Base-by-base conservation (phyloP, 257 asterid genomes). In the Penstemon newberryi region DNA sequence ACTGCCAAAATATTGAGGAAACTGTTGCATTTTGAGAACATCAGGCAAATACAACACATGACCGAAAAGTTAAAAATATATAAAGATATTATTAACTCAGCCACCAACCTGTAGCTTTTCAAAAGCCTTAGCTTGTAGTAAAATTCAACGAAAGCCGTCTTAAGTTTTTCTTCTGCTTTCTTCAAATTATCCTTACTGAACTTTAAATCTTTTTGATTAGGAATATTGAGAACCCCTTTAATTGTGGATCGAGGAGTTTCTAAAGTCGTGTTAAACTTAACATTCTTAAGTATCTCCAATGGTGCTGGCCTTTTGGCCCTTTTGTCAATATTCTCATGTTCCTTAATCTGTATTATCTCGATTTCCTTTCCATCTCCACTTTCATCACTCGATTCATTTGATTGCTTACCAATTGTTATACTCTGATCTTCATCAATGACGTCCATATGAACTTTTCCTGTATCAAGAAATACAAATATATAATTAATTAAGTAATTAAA, bases 1-100 rank as follows among this genome's bases (percentile, higher is more conserved):
- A 81, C 78, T 1, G 89, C 86, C 73, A 80, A 73, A 37, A 60
- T 73, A 45, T 86, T 86, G 70, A 86, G 77, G 69, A 83, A 83
- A 63, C 87, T 83, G 88, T 60, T 63, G 15, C 81, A 78, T 11
- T 58, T 13, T 13, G 40, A 25, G 61, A 40, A 60, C 3, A 15
- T 3, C 36, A 63, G 12, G 47, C 63, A 59, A 74, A 60, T 42
- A 67, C 39, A 49, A 60, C 38, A 67, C 39, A 49, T 56, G 4
- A 47, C 3, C 0, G 33, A 11, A 59, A n/a, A 67, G 12, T 19
- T 1, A 44, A 4, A 0, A 1, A 1, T 37, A 54, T 8, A 33
- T 25, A 18, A 56, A 56, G 2, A 63, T 57, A 12, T 47, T 18
- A 45, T 49, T 18, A 7, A 18, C 41, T 8, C 6, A 11, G 3